Evolutionary conservation across 768 basidiomycete genomes (phyloP), one percentile per base, ranked within the genome.

Genomic region (Chiua virens): DNA sequence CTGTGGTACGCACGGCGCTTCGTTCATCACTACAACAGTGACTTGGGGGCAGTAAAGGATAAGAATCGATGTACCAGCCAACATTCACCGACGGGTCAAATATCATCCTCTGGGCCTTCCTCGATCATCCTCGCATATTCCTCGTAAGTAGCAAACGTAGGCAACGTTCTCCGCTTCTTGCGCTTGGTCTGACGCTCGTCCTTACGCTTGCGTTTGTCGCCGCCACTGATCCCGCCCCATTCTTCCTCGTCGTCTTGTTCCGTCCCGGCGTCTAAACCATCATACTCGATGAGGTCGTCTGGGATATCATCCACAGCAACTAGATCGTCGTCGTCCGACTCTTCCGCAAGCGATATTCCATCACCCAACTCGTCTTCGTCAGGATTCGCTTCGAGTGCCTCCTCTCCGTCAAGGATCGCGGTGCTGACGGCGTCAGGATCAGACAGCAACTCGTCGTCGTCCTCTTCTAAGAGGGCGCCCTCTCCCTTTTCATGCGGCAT

Each of bases 41-140:
- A 27, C 25, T n/a, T n/a, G 8, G 25, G 8, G 8, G 25, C 25
- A 27, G 25, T 27, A 27, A 27, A 5, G 25, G 25, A 27, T 15
- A 30, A 11, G 28, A 30, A 30, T 15, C 14, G 15, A 34, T 34
- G 14, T 7, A 34, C 32, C 32, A 34, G 32, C 4, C 32, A 15
- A 25, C 39, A 4, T 50, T 48, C 28, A n/a, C n/a, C n/a, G n/a
- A 30, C 9, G 28, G 8, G 10, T 30, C 28, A 66, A 57, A 66
- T 54, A 2, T 67, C 58, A 7, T 67, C 60, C 42, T 67, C 67
- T 11, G 66, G 66, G 9, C 52, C 67, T 5, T 87, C 85, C 65
- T 92, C 91, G 50, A 92, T 93, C 81, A 92, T 76, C 71, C 75
- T 83, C 40, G 85, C 86, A 58, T 91, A 93, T 50, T 92, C 90